Evolutionary conservation across 2,329 filamentous ascomycete species (phyloP).

Genomic region (Podosphaera leucotricha): DNA sequence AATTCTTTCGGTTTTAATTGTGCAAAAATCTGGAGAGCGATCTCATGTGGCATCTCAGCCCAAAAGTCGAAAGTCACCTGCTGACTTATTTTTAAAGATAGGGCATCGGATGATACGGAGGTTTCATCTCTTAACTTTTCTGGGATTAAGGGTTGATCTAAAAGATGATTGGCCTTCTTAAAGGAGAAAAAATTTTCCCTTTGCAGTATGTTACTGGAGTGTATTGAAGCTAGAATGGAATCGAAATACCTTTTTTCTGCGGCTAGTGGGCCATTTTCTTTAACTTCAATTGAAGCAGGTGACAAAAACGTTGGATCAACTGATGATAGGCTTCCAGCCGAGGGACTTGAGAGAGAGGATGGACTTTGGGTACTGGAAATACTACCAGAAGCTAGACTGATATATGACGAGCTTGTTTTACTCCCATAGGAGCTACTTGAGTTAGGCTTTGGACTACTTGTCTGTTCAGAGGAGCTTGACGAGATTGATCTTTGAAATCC

Average conservation of each 20-base stretch:
- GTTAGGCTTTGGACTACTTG: constrained; percentile 12
- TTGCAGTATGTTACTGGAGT: constrained; percentile 8
- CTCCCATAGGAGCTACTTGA: constrained; percentile 13
- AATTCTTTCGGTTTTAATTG: constrained; percentile 63
- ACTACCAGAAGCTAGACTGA: constrained; percentile 11
- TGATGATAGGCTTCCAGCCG: constrained; percentile 9
- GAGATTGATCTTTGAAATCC: constrained; percentile 16
- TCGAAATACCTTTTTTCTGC: not conserved
- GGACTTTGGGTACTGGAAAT: constrained; percentile 8
- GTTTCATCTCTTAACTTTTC: constrained; percentile 16
- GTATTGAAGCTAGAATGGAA: constrained; percentile 3
- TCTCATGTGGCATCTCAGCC: constrained; percentile 58
- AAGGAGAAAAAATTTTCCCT: constrained; percentile 8
- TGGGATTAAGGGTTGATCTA: constrained; percentile 7
- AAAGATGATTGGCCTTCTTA: constrained; percentile 5
- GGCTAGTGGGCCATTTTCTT: not conserved
- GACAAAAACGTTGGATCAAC: constrained; percentile 14
- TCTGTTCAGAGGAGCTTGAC: constrained; percentile 14
- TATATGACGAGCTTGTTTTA: constrained; percentile 13
- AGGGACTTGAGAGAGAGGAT: constrained; percentile 10
- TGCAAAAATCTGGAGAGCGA: constrained; percentile 54
- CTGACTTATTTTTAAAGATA: constrained; percentile 5
- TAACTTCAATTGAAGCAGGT: constrained; percentile 11
- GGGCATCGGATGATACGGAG: constrained; percentile 5
- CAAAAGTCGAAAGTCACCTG: constrained; percentile 41